phyloP scores from a whole-genome alignment of 306 rosid species.

The Myrica gale region DNA sequence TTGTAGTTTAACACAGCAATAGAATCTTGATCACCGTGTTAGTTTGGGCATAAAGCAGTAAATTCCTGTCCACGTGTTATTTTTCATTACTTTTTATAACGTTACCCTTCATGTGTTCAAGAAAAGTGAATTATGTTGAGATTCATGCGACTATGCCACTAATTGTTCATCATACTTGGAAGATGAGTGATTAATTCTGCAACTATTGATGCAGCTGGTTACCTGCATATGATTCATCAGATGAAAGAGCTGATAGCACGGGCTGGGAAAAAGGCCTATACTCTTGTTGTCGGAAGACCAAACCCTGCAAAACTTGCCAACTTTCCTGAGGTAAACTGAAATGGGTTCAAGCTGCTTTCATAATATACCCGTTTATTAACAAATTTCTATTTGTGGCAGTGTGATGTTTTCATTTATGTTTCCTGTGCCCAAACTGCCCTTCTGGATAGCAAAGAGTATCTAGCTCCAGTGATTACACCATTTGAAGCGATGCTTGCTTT shows the following conservation, averaged over 20 bases:
- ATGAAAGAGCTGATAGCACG: slow-evolving; percentile 73
- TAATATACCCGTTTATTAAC: slow-evolving; percentile 15
- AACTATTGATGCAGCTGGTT: slow-evolving; percentile 69
- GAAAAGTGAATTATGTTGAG: neutral
- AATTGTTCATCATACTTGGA: neutral
- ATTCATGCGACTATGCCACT: neutral
- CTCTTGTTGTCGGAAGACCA: slow-evolving; percentile 86
- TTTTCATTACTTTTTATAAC: neutral
- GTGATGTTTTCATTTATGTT: slow-evolving; percentile 79
- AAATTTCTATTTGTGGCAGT: slow-evolving; percentile 46
- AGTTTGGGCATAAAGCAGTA: neutral
- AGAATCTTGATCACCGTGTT: neutral
- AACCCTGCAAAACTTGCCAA: slow-evolving; percentile 98
- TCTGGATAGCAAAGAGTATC: slow-evolving; percentile 89
- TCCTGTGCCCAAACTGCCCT: slow-evolving; percentile 94
- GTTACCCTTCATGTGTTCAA: neutral
- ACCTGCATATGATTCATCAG: slow-evolving; percentile 70
- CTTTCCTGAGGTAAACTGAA: slow-evolving; percentile 78
- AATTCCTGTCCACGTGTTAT: neutral
- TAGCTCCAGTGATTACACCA: slow-evolving; percentile 92
- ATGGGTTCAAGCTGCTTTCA: slow-evolving; percentile 3
- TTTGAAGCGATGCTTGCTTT: slow-evolving; percentile 86
- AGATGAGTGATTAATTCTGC: neutral
- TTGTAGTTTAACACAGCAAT: neutral
- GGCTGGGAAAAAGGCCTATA: slow-evolving; percentile 85